Percentiles rank a stretch among this genome's conserved stretches.
These are phyloP conservation scores for Bretschneidera sinensis DNA, from an alignment of 345 rosid species.

Conservation along the genomic window DNA sequence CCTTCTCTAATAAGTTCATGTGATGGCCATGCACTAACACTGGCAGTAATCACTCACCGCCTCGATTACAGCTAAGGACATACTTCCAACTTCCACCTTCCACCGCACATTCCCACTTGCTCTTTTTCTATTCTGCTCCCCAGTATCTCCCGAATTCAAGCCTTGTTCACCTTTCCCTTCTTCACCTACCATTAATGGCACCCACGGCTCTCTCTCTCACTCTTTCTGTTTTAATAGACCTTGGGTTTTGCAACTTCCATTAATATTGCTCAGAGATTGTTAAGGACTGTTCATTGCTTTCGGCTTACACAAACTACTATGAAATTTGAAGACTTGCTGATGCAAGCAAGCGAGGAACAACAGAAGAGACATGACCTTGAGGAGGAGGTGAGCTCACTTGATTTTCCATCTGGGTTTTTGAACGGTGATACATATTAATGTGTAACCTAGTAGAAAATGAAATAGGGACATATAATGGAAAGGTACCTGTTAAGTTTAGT, in stretches of 20 bases:
- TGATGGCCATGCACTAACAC: conserved; percentile 33
- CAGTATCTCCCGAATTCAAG: conserved; percentile 15
- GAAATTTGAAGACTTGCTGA: conserved; percentile 78
- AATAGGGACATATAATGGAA: too few relatives aligned
- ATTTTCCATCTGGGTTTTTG: background rate
- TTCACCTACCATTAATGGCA: conserved; percentile 42
- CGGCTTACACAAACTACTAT: conserved; percentile 20
- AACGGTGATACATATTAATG: too few relatives aligned
- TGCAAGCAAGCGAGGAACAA: conserved; percentile 41
- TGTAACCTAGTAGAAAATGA: too few relatives aligned
- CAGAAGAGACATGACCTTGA: conserved; percentile 41
- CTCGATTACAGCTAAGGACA: too few relatives aligned
- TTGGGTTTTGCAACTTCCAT: background rate
- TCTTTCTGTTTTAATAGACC: conserved; percentile 10
- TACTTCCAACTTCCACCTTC: conserved; percentile 17
- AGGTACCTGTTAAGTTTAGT: too few relatives aligned
- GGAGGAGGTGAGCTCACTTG: conserved; percentile 41
- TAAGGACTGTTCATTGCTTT: background rate
- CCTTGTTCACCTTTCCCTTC: conserved; percentile 12
- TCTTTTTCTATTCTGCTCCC: background rate
- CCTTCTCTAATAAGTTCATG: conserved; percentile 28
- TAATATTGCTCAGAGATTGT: background rate
- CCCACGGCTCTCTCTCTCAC: conserved; percentile 34
- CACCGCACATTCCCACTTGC: conserved; percentile 17
- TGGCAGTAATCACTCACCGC: too few relatives aligned